Evolutionary conservation across 306 rosid genomes (phyloP), one percentile per base, ranked within the genome.

Genomic region (Citrullus amarus): DNA sequence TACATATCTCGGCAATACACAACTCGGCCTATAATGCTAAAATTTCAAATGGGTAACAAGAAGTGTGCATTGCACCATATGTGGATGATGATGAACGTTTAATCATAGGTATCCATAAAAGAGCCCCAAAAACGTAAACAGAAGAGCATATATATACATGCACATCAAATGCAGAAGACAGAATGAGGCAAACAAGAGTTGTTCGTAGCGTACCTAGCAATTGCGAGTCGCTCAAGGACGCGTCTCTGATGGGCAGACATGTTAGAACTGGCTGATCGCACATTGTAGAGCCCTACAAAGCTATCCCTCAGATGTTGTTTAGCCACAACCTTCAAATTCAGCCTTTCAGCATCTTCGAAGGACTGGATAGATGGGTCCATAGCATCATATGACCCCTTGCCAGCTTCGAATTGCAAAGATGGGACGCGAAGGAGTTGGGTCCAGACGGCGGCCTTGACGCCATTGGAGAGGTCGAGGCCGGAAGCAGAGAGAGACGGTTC

Each of bases 241-340:
- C 90, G 87, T 43, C 81, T 63, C 56, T 94, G 97, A 6, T 85
- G 72, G 0, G 46, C 18, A 58, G 83, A 85, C 79, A 94, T 56
- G 80, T 72, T 82, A 39, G 79, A 80, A 75, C 86, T 82, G 83
- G 79, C 83, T 16, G 90, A 83, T 18, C 82, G 91, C 6, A 81
- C 82, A 36, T 86, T 90, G 82, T 94, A 92, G n/a, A 94, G 93
- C 12, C 97, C 96, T 10, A 89, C 16, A 67, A 94, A 94, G 87
- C 75, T 90, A 60, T 92, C 82, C 48, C 78, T 75, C 28, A 92
- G 89, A 51, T 60, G 83, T 46, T 83, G 86, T 14, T 81, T 83
- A 50, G 96, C 85, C 46, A 88, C 84, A 77, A 90, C 65, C 79
- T 82, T 92, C 51, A 90, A 55, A 51, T 84, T 81, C 73, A 86